Percentiles rank a stretch among this genome's conserved stretches.
These are phyloP conservation scores for Cutaneotrichosporon sp. DNA, from an alignment of 1,284 basidiomycete genomes.

Conservation along the genomic window DNA sequence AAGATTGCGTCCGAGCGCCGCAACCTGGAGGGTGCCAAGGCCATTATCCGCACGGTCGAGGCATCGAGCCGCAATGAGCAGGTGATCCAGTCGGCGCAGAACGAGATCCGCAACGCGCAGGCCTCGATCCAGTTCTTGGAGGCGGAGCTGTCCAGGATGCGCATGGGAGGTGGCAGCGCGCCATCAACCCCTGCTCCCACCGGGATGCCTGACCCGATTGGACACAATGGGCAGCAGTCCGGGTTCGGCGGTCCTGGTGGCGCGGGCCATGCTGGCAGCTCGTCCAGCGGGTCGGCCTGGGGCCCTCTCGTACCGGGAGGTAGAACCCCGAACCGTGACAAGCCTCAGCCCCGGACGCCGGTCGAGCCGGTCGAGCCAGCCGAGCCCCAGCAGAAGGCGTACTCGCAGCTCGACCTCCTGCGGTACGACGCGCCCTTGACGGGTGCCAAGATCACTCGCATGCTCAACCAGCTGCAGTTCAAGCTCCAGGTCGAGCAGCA, in stretches of 20 bases:
- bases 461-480: constrained; percentile 99
- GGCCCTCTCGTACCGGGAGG: no score
- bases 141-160: constrained; percentile 51
- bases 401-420: constrained; percentile 71
- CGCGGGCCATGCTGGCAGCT: not conserved
- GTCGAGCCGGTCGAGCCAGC: no score
- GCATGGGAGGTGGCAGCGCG: constrained; percentile 23
- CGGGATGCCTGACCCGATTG: not conserved
- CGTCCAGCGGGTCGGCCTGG: no score
- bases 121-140: constrained; percentile 52
- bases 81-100: constrained; percentile 54
- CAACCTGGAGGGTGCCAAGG: constrained; percentile 54
- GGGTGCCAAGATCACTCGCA: constrained; percentile 92
- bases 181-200: not conserved
- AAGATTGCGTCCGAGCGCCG: constrained; percentile 51
- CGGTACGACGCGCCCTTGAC: constrained; percentile 97
- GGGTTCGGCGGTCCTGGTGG: not conserved
- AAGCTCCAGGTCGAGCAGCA: constrained; percentile 98
- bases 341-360: constrained; percentile 18
- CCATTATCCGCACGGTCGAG: constrained; percentile 52
- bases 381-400: no score
- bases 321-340: no score
- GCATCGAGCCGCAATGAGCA: constrained; percentile 52
- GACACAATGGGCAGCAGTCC: constrained; percentile 10
- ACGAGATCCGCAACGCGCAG: constrained; percentile 52